These are phyloP conservation scores for Miscanthus lutarioriparius DNA, from an alignment of 176 grass and related monocot genomes.

Conservation along the genomic window DNA sequence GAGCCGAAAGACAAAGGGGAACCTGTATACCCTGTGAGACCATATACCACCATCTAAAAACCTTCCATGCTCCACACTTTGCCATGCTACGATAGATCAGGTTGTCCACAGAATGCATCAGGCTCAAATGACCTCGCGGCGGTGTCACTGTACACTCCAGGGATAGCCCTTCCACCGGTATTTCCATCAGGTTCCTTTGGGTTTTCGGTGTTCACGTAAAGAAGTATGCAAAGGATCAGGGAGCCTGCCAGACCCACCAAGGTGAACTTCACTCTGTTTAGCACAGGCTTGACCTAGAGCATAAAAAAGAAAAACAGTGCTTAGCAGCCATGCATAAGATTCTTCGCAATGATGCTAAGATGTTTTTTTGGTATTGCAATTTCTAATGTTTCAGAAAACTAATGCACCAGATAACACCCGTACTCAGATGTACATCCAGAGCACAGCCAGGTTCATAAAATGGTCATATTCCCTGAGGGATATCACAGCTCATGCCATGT, in stretches of 20 bases:
- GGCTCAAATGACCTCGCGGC: constrained; percentile 87
- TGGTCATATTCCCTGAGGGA: not conserved
- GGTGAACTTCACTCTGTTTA: constrained; percentile 90
- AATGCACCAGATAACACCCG: not conserved
- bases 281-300: constrained; percentile 83
- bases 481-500: constrained; percentile 43
- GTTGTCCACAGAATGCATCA: constrained; percentile 86
- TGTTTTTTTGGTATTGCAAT: not conserved
- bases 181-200: constrained; percentile 45
- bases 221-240: constrained; percentile 68
- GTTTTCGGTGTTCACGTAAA: constrained; percentile 65
- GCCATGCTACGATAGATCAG: constrained; percentile 51
- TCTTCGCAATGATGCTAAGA: not conserved
- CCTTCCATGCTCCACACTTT: not conserved
- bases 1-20: not conserved
- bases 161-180: constrained; percentile 44
- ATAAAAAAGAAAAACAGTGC: not conserved
- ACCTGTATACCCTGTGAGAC: not conserved
- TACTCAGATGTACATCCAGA: not conserved
- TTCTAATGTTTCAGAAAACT: constrained; percentile 6
- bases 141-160: constrained; percentile 63
- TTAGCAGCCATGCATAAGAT: not conserved
- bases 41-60: not conserved
- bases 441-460: not conserved
- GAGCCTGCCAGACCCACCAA: constrained; percentile 75